phyloP scores from a whole-genome alignment of 179 eudicot genomes.

The Silene noctiflora region DNA sequence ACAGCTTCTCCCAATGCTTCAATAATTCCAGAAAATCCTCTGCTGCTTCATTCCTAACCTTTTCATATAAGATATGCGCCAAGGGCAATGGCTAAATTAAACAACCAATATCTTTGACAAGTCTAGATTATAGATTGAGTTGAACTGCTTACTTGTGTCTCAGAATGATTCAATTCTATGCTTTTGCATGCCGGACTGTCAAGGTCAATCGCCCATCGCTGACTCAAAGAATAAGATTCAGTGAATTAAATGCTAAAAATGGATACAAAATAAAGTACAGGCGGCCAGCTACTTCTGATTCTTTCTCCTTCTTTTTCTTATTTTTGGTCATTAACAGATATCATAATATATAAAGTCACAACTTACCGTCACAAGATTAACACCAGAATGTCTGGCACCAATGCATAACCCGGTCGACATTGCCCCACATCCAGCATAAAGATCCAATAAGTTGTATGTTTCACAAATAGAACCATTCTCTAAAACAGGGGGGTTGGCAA shows the following conservation, averaged over 20 bases:
- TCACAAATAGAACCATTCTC: slow-evolving; percentile 39
- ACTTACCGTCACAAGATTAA: slow-evolving; percentile 74
- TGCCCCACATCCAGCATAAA: slow-evolving; percentile 96
- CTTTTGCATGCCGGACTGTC: slow-evolving; percentile 77
- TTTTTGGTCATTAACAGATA: background rate
- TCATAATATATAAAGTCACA: slow-evolving; percentile 1
- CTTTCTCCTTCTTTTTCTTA: background rate
- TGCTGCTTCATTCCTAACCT: slow-evolving; percentile 80
- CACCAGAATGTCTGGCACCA: slow-evolving; percentile 73
- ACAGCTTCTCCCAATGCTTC: slow-evolving; percentile 81
- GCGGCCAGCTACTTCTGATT: background rate
- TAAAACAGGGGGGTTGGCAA: slow-evolving; percentile 36
- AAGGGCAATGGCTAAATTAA: slow-evolving; percentile 20
- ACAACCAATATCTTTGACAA: slow-evolving; percentile 9
- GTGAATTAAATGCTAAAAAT: slow-evolving; percentile 5
- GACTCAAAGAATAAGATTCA: slow-evolving; percentile 16
- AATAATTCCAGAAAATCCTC: slow-evolving; percentile 82
- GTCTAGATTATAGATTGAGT: slow-evolving; percentile 12
- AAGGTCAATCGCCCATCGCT: slow-evolving; percentile 95
- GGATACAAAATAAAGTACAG: background rate
- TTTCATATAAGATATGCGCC: slow-evolving; percentile 18
- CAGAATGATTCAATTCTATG: slow-evolving; percentile 82
- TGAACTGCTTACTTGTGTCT: slow-evolving; percentile 57
- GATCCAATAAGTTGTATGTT: slow-evolving; percentile 60
- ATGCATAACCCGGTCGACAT: slow-evolving; percentile 96